A percentile compares a stretch with the other conserved stretches of the same genome.
Conservation (phyloP, 768 basidiomycete genomes). For the Cyclocybe aegerita region DNA sequence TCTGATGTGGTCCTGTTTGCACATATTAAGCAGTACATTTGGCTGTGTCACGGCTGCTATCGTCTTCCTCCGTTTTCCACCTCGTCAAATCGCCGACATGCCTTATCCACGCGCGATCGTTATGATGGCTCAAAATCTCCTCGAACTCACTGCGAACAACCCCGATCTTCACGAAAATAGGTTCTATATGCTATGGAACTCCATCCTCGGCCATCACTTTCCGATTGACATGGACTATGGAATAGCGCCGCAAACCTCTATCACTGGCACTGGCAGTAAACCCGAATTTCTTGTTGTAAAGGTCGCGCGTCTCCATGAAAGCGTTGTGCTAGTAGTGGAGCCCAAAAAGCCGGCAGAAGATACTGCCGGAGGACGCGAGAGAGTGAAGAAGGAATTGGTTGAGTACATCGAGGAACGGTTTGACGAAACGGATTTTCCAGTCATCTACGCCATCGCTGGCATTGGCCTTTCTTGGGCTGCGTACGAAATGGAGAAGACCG, state of each 20-base stretch:
- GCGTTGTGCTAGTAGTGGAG: constrained; percentile 5
- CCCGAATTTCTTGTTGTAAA: constrained; percentile 7
- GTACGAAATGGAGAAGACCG: constrained; percentile 2
- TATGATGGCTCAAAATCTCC: constrained; percentile 10
- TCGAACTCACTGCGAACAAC: constrained; percentile 1
- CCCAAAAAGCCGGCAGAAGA: constrained; percentile 9
- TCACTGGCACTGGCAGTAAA: constrained; percentile 4
- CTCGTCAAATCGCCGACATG: neutral
- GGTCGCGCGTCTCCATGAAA: constrained; percentile 2
- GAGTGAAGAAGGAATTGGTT: constrained; percentile 4
- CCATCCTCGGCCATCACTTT: constrained; percentile 11
- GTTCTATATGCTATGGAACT: constrained; percentile 12
- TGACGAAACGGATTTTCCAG: constrained; percentile 6
- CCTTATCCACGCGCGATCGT: constrained; percentile 9
- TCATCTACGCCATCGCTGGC: constrained; percentile 9
- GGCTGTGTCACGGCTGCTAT: too few species aligned
- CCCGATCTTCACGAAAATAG: constrained; percentile 7
- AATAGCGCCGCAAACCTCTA: constrained; percentile 9
- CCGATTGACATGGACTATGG: constrained; percentile 7
- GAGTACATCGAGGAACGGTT: constrained; percentile 10
- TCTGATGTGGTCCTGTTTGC: too few species aligned
- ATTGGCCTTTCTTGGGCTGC: constrained; percentile 11
- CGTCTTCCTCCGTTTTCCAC: too few species aligned
- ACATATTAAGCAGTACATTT: too few species aligned
- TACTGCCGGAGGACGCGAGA: constrained; percentile 3